phyloP scores from a whole-genome alignment of 495 filamentous ascomycete species.

The Xylaria bambusicola region DNA sequence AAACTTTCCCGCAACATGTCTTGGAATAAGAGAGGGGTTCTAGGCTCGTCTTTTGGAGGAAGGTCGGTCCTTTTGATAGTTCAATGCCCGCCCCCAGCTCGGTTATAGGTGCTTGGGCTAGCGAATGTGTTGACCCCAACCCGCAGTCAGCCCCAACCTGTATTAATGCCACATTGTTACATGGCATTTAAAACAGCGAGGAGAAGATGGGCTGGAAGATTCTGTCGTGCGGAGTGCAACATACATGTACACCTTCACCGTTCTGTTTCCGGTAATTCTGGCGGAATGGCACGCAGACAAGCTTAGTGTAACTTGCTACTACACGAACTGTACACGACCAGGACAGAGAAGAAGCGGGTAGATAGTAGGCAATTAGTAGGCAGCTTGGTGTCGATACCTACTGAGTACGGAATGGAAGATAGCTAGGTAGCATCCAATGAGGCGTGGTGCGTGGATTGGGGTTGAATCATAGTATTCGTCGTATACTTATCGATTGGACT shows the following conservation, averaged over 20 bases:
- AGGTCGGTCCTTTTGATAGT: constrained; percentile 13
- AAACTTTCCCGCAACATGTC: background rate
- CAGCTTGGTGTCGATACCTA: too few relatives aligned
- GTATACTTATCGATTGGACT: background rate
- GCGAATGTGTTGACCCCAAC: constrained; percentile 11
- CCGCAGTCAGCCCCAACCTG: too few relatives aligned
- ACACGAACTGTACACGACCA: too few relatives aligned
- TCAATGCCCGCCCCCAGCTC: constrained; percentile 7
- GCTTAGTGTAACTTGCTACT: background rate
- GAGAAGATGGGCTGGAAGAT: constrained; percentile 11
- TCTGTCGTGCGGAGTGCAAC: constrained; percentile 1
- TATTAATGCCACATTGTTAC: constrained; percentile 15
- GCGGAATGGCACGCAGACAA: background rate
- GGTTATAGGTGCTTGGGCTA: constrained; percentile 1
- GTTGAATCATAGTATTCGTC: background rate
- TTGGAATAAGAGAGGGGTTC: background rate
- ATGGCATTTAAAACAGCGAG: constrained; percentile 1
- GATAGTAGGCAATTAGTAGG: too few relatives aligned
- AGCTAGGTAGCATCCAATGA: too few relatives aligned
- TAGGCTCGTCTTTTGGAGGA: constrained; percentile 15
- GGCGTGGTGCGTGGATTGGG: background rate
- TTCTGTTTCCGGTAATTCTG: background rate
- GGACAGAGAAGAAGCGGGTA: too few relatives aligned
- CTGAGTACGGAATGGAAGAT: too few relatives aligned
- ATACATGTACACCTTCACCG: background rate